phyloP scores from a whole-genome alignment of 2,329 filamentous ascomycete genomes.

The Nigrograna mackinnonii region DNA sequence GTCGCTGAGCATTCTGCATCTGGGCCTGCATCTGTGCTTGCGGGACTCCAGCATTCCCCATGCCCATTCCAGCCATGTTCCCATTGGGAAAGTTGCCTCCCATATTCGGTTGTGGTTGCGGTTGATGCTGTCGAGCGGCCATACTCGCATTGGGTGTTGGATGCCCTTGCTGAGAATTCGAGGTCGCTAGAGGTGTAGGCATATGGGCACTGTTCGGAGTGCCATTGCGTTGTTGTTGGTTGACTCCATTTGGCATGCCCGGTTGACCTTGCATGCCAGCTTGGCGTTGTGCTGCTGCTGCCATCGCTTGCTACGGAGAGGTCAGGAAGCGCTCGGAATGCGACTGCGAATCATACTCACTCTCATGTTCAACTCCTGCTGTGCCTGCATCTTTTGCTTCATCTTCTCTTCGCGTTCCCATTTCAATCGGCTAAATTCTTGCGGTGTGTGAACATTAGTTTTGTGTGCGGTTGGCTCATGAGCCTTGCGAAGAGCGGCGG shows the following conservation, averaged over 20 bases:
- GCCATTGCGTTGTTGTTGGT: constrained; percentile 42
- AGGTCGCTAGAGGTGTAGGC: constrained; percentile 32
- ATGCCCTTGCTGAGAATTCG: constrained; percentile 31
- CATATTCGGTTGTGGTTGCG: constrained; percentile 43
- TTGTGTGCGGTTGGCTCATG: constrained; percentile 69
- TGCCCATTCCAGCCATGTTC: constrained; percentile 56
- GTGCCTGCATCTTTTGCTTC: constrained; percentile 57
- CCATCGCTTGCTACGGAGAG: constrained; percentile 29
- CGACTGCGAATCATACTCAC: constrained; percentile 44
- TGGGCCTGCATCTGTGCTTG: constrained; percentile 71
- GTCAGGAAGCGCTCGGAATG: no score
- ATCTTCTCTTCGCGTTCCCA: constrained; percentile 80
- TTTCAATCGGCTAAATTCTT: constrained; percentile 88
- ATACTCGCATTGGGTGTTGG: constrained; percentile 28
- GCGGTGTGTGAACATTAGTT: constrained; percentile 71
- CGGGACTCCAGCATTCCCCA: constrained; percentile 62
- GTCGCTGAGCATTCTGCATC: constrained; percentile 56
- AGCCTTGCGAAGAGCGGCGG: constrained; percentile 80
- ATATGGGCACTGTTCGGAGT: constrained; percentile 34
- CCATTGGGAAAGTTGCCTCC: constrained; percentile 52
- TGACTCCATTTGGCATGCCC: constrained; percentile 38
- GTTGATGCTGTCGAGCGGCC: constrained; percentile 34
- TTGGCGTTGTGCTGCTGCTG: constrained; percentile 34
- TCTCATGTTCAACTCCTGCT: constrained; percentile 57
- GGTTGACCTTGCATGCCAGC: constrained; percentile 42